Evolutionary conservation across 768 basidiomycete genomes (phyloP).

Genomic region (Saitozyma sp.): DNA sequence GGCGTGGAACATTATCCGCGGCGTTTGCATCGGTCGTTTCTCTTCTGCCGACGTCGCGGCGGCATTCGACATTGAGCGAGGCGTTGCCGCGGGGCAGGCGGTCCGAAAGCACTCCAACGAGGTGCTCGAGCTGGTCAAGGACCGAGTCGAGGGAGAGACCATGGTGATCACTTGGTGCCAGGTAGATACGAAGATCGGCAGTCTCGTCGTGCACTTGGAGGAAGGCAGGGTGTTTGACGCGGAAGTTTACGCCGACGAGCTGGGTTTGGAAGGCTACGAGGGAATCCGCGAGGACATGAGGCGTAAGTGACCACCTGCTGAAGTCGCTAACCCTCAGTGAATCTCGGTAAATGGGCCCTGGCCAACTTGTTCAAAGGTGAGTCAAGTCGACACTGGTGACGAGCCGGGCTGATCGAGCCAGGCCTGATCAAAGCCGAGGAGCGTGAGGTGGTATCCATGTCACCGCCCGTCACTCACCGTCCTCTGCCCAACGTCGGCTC

Average conservation of each 20-base stretch:
- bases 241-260: conserved; percentile 92
- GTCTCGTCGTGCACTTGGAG: conserved; percentile 80
- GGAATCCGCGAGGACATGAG: conserved; percentile 75
- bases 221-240: conserved; percentile 83
- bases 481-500: too few relatives aligned
- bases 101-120: conserved; percentile 56
- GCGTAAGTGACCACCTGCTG: conserved; percentile 59
- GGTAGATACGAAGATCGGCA: conserved; percentile 85
- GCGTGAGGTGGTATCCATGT: conserved; percentile 17
- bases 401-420: not conserved
- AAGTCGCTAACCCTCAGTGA: conserved; percentile 60
- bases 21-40: conserved; percentile 72
- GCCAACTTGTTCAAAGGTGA: conserved; percentile 73
- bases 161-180: conserved; percentile 80
- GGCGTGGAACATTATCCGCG: conserved; percentile 87
- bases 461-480: too few relatives aligned
- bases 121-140: conserved; percentile 79
- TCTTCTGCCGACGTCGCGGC: conserved; percentile 62
- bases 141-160: conserved; percentile 92
- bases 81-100: conserved; percentile 22
- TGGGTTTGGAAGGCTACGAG: conserved; percentile 66
- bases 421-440: conserved; percentile 50
- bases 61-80: conserved; percentile 41
- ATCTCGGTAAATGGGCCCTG: conserved; percentile 87
- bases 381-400: not conserved